Evolutionary conservation across 768 basidiomycete genomes (phyloP), one percentile per base, ranked within the genome.

Genomic region (Leccinum fibrillosum): DNA sequence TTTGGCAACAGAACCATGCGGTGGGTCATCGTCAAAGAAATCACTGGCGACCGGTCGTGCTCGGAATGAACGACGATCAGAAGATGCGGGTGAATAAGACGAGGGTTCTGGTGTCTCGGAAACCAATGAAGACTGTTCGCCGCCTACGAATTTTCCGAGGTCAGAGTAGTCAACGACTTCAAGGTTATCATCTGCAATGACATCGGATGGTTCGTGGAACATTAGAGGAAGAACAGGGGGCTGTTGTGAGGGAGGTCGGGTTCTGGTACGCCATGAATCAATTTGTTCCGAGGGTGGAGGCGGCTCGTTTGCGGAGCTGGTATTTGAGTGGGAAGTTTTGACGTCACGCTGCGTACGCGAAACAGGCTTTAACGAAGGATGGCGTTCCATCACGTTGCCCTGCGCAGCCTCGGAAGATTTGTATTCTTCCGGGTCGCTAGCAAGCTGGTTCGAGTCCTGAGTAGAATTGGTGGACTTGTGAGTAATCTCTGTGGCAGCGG

Each of bases 111-210:
- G 42, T 39, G 56, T 55, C 35, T n/a, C 49, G 10, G 60, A 55
- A 21, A 42, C 17, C 49, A 54, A 49, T 28, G 53, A 52, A 37
- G 56, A 28, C 13, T 68, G 52, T 28, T 72, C 71, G 49, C 74
- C 74, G 28, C 82, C 85, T 11, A 89, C 77, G 58, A 92, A 82
- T 73, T 83, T 86, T 45, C 78, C 88, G 69, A 92, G 77, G 49
- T 93, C 90, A 2, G 82, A 81, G 63, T 91, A 93, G 65, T 92
- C 90, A 7, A 93, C 82, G n/a, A 89, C 81, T 65, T 92, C 90
- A 3, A 92, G 78, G 55, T 85, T 81, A 63, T 87, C 88, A 21
- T 80, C 82, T 4, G 78, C 70, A 54, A 73, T 71, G 44, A 77
- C 71, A 17, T 74, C 74, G n/a, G 88, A 60, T 10, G 69, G 59